Base-by-base conservation (phyloP, 2,329 filamentous ascomycete genomes). In the Aspergillus melleus region DNA sequence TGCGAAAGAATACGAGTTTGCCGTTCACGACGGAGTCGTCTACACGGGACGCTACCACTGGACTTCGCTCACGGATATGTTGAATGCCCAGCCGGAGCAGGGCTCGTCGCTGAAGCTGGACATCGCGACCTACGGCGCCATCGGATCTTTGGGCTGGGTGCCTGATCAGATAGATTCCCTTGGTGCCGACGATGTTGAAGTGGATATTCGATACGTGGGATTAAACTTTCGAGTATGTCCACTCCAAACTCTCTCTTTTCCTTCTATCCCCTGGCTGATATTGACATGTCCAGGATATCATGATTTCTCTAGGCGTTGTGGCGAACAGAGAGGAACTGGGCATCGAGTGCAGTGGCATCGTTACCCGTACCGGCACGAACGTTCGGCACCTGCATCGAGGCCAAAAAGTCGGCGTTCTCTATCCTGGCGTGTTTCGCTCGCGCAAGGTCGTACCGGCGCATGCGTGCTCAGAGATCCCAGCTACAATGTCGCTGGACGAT, bases 301-400 rank as follows among this genome's bases (percentile, higher is more conserved):
- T 57, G 68, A 62, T 74, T 3, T 61, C 70, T 14, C 70, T 74
- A 66, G 76, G 76, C 2, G 68, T 76, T 20, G 11, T 74, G 3
- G 59, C 60, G 3, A 62, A 55, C 2, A 59, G 59, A 4, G 61
- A 64, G 5, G 54, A 65, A 10, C 50, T 76, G 2, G 74, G 75
- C 1, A 44, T 73, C 1, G 75, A 77, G 36, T 72, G 66, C 2
- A 66, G 63, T 51, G 75, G 75, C 20, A 55, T 74, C 14, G 64
- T 77, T n/a, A 66, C 61, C 24, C 52, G 54, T 11, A 61, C 74
- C 2, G 76, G 76, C 14, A 52, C 51, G 4, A 20, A 61, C 2
- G 29, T 62, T 11, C 46, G 60, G 53, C 29, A 22, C 22, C 47
- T 14, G 22, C 36, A 42, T n/a, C 36, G 1, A 19, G 36, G 36